Base-by-base conservation (phyloP, 2,329 filamentous ascomycete species). In the Colletotrichum ledebouriae region DNA sequence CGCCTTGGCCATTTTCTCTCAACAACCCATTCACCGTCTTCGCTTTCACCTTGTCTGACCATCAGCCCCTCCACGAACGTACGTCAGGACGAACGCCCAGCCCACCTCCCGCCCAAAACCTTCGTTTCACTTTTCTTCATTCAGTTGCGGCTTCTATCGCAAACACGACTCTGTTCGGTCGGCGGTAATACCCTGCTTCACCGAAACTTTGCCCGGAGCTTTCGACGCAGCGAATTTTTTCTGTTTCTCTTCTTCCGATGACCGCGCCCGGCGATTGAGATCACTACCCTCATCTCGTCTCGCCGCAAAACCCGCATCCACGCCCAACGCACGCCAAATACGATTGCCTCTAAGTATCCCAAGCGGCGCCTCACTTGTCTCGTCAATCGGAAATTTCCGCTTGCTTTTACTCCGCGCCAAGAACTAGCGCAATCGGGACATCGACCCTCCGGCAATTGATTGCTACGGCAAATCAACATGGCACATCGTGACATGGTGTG, bases 11-110 rank as follows among this genome's bases (percentile, higher is more conserved):
- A 15, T 17, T 10, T 39, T 15, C 13, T 15, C 37, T 9, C 37
- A 12, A 5, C 11, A 13, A 2, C 15, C 41, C 58, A 53, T 39
- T 41, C 41, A 25, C 44, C 42, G 13, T 42, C 34, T 42, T 60
- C 49, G 39, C 39, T 29, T 46, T 52, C 25, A 41, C 39, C 47
- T 47, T 64, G 46, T 56, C 44, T 56, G 47, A 68, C 55, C 52
- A 17, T 29, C n/a, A 49, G 6, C 49, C 41, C 55, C 34, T 59
- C 41, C 47, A 25, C 22, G 22, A 68, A 59, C 65, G 41, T 56
- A 59, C 65, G 41, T 56, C 65, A 59, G 61, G 55, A 68, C 65
- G 61, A 65, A 65, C 60, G 53, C 39, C 65, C 53, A 59, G 42
- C 61, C 37, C 55, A 65, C 61, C 42, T 68, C 20, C 64, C 33